Conservation (phyloP, 148 eudicot species). For the Silene uniflora region DNA sequence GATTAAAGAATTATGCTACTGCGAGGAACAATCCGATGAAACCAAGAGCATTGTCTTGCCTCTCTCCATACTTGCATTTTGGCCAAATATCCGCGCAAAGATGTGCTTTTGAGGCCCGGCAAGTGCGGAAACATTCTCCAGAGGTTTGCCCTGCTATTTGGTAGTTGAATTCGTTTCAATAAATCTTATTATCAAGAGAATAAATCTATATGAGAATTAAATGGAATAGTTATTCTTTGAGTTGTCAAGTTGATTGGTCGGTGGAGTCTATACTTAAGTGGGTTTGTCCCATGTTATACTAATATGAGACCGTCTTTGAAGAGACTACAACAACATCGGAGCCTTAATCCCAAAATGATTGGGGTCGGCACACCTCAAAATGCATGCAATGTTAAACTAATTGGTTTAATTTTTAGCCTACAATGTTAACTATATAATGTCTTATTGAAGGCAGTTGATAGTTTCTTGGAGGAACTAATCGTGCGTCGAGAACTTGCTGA, state of each 20-base stretch:
- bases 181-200: neutral
- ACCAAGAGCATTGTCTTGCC: constrained; percentile 81
- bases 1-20: constrained; percentile 61
- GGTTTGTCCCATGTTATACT: too few relatives aligned
- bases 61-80: constrained; percentile 93
- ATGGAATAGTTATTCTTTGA: too few relatives aligned
- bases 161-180: constrained; percentile 14
- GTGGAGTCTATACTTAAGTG: too few relatives aligned
- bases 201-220: too few relatives aligned
- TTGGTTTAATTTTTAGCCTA: neutral
- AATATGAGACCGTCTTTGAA: too few relatives aligned
- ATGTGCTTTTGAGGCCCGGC: constrained; percentile 91
- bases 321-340: too few relatives aligned
- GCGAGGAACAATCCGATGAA: constrained; percentile 85
- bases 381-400: too few relatives aligned
- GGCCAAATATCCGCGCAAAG: constrained; percentile 97
- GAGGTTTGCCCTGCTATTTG: constrained; percentile 41
- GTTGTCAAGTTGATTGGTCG: too few relatives aligned
- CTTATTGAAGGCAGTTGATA: constrained; percentile 73
- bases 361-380: too few relatives aligned
- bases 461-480: constrained; percentile 83
- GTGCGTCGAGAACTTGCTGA: constrained; percentile 97
- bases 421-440: neutral
- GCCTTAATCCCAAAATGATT: too few relatives aligned
- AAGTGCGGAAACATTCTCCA: constrained; percentile 53